Evolutionary conservation across 2,329 filamentous ascomycete genomes (phyloP).

Genomic region (Aureobasidium musti): DNA sequence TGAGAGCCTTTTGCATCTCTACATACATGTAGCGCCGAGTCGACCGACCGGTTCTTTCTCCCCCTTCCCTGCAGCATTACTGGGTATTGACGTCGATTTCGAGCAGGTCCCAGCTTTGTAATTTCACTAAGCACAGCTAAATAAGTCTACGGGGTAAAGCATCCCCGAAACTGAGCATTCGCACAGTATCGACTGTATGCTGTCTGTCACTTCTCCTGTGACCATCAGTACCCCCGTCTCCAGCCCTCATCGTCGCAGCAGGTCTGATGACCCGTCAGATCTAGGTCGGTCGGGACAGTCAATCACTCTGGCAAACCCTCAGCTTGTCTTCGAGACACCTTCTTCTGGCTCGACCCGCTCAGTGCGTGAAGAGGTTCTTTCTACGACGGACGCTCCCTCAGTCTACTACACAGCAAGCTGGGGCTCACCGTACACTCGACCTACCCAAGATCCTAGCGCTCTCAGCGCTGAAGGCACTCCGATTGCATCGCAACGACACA

Average conservation of each 20-base stretch:
- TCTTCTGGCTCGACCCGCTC: constrained; percentile 10
- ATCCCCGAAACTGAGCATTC: too few relatives aligned
- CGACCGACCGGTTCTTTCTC: background rate
- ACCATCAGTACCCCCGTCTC: background rate
- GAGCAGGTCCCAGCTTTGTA: too few relatives aligned
- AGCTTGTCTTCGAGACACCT: constrained; percentile 20
- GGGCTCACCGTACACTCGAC: constrained; percentile 83
- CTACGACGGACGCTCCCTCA: constrained; percentile 31
- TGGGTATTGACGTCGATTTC: too few relatives aligned
- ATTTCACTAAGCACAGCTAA: too few relatives aligned
- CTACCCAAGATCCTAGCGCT: constrained; percentile 41
- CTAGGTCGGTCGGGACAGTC: too few relatives aligned
- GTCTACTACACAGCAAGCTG: constrained; percentile 71
- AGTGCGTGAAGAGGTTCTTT: constrained; percentile 3
- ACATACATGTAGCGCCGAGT: background rate
- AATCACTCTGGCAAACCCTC: too few relatives aligned
- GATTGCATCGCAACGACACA: constrained; percentile 33
- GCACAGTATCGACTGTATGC: too few relatives aligned
- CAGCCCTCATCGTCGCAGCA: constrained; percentile 19
- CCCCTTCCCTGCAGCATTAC: too few relatives aligned
- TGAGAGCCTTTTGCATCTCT: background rate
- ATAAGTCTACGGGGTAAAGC: too few relatives aligned
- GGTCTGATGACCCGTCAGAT: constrained; percentile 13
- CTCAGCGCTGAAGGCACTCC: constrained; percentile 12
- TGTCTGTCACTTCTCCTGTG: constrained; percentile 24